These are phyloP conservation scores for Pugionium cornutum DNA, from an alignment of 345 rosid genomes.

Conservation along the genomic window DNA sequence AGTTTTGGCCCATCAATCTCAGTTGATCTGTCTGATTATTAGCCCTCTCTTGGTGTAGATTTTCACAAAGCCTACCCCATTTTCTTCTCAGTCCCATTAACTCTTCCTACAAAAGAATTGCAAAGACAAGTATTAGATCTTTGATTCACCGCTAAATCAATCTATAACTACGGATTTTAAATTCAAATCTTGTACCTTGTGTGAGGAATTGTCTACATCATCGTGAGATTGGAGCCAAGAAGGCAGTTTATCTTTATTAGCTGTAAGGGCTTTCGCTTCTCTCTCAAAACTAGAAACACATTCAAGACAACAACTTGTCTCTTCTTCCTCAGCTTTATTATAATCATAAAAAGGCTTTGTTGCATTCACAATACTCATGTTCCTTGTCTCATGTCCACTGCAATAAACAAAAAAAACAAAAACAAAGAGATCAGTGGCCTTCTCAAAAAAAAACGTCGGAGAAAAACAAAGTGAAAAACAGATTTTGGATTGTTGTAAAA, in stretches of 20 bases:
- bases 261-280: constrained; percentile 59
- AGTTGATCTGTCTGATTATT: constrained; percentile 18
- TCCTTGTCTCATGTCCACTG: constrained; percentile 62
- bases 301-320: constrained; percentile 62
- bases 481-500: constrained; percentile 34
- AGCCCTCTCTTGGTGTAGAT: constrained; percentile 48
- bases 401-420: constrained; percentile 33
- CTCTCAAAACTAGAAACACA: constrained; percentile 67
- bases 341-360: constrained; percentile 46
- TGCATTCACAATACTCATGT: constrained; percentile 40
- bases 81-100: constrained; percentile 58
- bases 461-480: constrained; percentile 31
- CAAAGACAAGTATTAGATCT: neutral
- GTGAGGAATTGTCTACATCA: constrained; percentile 42
- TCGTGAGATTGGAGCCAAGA: constrained; percentile 62
- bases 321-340: constrained; percentile 53
- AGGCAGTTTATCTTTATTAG: constrained; percentile 57
- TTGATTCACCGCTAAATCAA: neutral
- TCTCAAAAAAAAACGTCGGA: constrained; percentile 22
- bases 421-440: constrained; percentile 15
- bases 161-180: neutral
- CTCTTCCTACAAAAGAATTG: constrained; percentile 51
- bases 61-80: constrained; percentile 67
- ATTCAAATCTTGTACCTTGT: constrained; percentile 46
- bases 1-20: constrained; percentile 18